Base-by-base conservation (phyloP, 2,329 filamentous ascomycete species). In the Xylariaceae sp. region DNA sequence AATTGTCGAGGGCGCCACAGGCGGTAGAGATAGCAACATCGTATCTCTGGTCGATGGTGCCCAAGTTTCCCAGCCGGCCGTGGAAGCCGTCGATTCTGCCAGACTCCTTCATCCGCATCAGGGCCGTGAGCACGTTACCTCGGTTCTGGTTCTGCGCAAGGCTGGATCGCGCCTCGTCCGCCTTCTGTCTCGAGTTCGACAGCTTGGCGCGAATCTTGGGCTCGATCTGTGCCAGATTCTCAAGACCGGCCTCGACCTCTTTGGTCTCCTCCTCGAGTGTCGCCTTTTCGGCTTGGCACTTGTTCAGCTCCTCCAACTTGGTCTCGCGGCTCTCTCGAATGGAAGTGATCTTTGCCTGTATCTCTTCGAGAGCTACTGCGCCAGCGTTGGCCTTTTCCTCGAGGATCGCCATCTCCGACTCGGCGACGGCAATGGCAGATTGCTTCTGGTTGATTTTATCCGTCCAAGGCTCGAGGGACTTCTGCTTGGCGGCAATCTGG, bases 1-100 rank as follows among this genome's bases (percentile, higher is more conserved):
- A 89, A 54, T 96, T 94, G 59, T 98, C 87, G 8, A 98, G 75
- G 3, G 83, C 75, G 29, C 85, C 80, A 47, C 92, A 96, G 9
- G 92, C 93, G 0, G 92, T 98, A 0, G 93, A 98, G 40, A 98
- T 94, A n/a, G 92, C 92, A 27, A 98, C 78, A 52, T 98, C 92
- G 58, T 94, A 98, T 60, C 85, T 86, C 55, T 85, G 73, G 51
- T 98, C 89, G 46, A 98, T 98, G 1, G 85, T 80, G 27, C 92
- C 92, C 1, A 98, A 74, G 48, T 96, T 95, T 8, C 92, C 93
- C 4, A 98, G 77, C 19, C 92, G 80, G 17, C 92, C 92, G 52
- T 98, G 88, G 62, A 98, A 98, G 2, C 93, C 92, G 51, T 95
- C 89, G 43, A 98, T 94, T 56, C 92, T 83, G 10, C 92, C 92